Conservation (phyloP, 169 alveolate species). For the Cyclospora cayetanensis region DNA sequence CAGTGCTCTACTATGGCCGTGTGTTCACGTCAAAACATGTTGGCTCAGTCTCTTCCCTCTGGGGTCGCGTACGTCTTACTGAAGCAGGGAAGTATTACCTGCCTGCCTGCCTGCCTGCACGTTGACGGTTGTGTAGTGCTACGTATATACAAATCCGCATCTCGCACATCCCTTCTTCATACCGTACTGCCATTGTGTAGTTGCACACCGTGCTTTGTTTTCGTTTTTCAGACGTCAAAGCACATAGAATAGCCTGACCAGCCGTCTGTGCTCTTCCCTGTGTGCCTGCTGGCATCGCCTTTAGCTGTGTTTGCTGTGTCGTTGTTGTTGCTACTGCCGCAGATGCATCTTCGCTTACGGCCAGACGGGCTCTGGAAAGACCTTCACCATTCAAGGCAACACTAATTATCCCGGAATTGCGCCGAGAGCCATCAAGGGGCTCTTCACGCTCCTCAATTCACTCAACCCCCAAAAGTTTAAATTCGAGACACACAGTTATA, state of each 20-base stretch:
- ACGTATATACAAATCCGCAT: too few relatives aligned
- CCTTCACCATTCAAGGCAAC: constrained; percentile 91
- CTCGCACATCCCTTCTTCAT: too few relatives aligned
- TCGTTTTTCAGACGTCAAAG: too few relatives aligned
- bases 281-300: background rate
- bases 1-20: too few relatives aligned
- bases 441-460: constrained; percentile 77
- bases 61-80: too few relatives aligned
- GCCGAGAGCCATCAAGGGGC: constrained; percentile 86
- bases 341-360: constrained; percentile 91
- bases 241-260: background rate
- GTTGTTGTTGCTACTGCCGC: background rate
- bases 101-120: too few relatives aligned
- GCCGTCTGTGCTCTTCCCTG: background rate
- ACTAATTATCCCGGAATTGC: constrained; percentile 84
- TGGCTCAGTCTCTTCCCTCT: too few relatives aligned
- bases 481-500: constrained; percentile 80
- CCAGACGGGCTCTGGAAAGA: constrained; percentile 93
- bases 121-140: too few relatives aligned
- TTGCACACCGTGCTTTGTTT: too few relatives aligned
- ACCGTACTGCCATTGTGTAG: too few relatives aligned
- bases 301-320: background rate
- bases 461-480: constrained; percentile 77
- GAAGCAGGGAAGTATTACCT: too few relatives aligned
- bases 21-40: too few relatives aligned